Evolutionary conservation across 2,329 filamentous ascomycete species (phyloP).

Genomic region (Fusarium drepaniforme): DNA sequence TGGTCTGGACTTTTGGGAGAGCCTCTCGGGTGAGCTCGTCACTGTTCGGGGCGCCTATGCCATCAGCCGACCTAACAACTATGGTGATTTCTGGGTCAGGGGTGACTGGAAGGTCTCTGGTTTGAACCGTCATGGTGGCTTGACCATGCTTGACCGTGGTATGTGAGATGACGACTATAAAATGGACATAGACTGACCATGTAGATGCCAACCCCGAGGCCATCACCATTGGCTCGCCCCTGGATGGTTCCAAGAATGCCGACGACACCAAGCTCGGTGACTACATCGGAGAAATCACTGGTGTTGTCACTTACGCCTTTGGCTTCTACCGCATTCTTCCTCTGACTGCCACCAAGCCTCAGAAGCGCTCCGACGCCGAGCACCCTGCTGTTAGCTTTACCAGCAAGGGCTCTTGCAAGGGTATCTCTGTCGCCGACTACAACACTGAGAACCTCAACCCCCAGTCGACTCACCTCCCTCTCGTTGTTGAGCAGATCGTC

Average conservation of each 20-base stretch:
- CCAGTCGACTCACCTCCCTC: constrained; percentile 65
- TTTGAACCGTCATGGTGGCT: constrained; percentile 70
- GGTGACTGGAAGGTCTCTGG: constrained; percentile 75
- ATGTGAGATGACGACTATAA: constrained; percentile 14
- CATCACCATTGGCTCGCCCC: constrained; percentile 72
- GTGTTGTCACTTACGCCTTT: constrained; percentile 74
- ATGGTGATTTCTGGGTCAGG: constrained; percentile 77
- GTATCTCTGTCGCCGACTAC: constrained; percentile 74
- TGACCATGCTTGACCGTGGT: constrained; percentile 72
- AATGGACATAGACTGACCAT: constrained; percentile 8
- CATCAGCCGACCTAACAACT: constrained; percentile 71
- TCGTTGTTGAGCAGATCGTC: constrained; percentile 74
- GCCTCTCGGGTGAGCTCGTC: constrained; percentile 74
- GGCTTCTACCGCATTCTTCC: constrained; percentile 79
- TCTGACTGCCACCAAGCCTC: constrained; percentile 65
- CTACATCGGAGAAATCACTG: constrained; percentile 73
- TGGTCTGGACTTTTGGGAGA: constrained; percentile 82
- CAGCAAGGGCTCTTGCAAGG: constrained; percentile 68
- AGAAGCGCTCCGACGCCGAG: constrained; percentile 58
- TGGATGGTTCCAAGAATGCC: constrained; percentile 74
- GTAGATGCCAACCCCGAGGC: constrained; percentile 77
- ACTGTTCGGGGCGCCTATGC: constrained; percentile 69
- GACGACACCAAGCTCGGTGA: constrained; percentile 73
- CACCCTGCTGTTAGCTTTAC: constrained; percentile 64
- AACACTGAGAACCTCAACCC: constrained; percentile 78